Evolutionary conservation across 805 yeast genomes (phyloP).

Genomic region (Saccharomyces paradoxus): DNA sequence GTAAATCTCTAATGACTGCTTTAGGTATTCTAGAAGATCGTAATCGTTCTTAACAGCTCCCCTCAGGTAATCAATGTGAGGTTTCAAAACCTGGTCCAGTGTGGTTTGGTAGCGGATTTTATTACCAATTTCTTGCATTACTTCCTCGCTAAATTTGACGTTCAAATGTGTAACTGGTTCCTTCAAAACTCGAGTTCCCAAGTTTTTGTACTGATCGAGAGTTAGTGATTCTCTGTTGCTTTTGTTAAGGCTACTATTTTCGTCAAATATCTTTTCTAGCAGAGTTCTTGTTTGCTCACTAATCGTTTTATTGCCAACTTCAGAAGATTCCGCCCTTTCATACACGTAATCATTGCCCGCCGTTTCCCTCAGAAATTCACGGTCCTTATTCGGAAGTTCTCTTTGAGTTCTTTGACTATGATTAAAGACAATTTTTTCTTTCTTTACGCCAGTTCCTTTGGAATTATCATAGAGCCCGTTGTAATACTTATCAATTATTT

Average conservation of each 20-base stretch:
- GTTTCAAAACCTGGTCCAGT: conserved; percentile 17
- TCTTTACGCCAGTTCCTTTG: background rate
- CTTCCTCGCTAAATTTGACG: background rate
- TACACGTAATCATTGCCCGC: background rate
- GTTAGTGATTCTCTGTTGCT: background rate
- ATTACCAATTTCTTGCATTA: background rate
- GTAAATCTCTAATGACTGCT: conserved; percentile 9
- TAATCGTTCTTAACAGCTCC: conserved; percentile 17
- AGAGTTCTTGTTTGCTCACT: background rate
- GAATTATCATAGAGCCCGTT: background rate
- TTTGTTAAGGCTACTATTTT: background rate
- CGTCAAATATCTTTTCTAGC: background rate
- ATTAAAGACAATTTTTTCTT: background rate
- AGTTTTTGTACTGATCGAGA: background rate
- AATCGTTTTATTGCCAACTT: background rate
- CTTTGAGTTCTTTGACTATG: background rate
- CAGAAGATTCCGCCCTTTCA: background rate
- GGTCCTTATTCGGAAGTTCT: background rate
- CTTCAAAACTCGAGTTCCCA: background rate
- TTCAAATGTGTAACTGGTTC: background rate
- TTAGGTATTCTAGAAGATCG: conserved; percentile 15
- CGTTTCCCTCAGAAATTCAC: background rate
- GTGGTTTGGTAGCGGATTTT: conserved; percentile 10
- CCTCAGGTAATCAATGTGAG: conserved; percentile 10
- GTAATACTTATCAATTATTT: background rate